phyloP scores from a whole-genome alignment of 2,329 filamentous ascomycete genomes.

The Teratosphaeriaceae sp. region DNA sequence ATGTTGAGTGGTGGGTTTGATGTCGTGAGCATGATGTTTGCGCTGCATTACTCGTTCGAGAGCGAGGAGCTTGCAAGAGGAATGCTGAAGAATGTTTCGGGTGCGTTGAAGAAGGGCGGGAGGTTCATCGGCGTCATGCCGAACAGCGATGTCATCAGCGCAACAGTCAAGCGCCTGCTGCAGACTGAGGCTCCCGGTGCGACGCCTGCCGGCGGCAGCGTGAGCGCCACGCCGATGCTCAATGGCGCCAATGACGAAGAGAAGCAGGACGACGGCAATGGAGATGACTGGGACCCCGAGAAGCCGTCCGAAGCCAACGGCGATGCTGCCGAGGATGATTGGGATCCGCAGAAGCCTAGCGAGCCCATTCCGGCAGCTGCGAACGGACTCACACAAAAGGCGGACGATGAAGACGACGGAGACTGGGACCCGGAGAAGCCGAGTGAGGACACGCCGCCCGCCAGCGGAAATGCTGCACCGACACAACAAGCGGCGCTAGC shows the following conservation, averaged over 20 bases:
- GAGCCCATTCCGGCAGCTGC: constrained; percentile 27
- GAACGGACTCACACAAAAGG: background rate
- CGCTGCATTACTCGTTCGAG: constrained; percentile 98
- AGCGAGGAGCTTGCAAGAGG: constrained; percentile 79
- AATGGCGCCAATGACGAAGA: constrained; percentile 12
- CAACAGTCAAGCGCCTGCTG: constrained; percentile 72
- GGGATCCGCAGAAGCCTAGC: constrained; percentile 38
- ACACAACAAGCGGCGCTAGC: constrained; percentile 1
- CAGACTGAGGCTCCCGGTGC: constrained; percentile 39
- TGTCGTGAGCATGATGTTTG: constrained; percentile 98
- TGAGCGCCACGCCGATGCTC: constrained; percentile 10
- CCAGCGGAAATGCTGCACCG: background rate
- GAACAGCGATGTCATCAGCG: constrained; percentile 86
- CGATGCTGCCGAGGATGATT: constrained; percentile 25
- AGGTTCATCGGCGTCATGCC: constrained; percentile 93
- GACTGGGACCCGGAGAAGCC: constrained; percentile 38
- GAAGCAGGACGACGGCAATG: constrained; percentile 26
- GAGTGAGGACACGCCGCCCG: constrained; percentile 30
- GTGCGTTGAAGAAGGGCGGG: constrained; percentile 85
- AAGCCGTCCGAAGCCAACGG: constrained; percentile 38
- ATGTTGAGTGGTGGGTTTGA: constrained; percentile 75
- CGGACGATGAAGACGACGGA: constrained; percentile 25
- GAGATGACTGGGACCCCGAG: constrained; percentile 31
- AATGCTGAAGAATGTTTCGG: constrained; percentile 91
- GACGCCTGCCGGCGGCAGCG: constrained; percentile 18